Evolutionary conservation across 768 basidiomycete genomes (phyloP), one percentile per base, ranked within the genome.

Genomic region (Naganishia friedmannii): DNA sequence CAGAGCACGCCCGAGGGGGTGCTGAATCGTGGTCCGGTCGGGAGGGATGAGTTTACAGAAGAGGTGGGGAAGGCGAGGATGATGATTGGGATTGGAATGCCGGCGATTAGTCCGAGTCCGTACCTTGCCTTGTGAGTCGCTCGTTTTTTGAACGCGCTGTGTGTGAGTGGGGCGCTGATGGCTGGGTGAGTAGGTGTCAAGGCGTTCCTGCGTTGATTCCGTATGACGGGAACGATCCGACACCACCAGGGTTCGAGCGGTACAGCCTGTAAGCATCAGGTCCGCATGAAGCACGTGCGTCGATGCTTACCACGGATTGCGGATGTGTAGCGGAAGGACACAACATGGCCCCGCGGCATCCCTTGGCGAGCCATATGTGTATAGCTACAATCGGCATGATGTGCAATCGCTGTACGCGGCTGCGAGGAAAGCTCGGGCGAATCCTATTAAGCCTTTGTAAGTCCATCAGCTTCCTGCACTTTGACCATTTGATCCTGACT

Each of bases 161-260:
- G n/a, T 0, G 0, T 42, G 42, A 13, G 42, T 17, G 15, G 7
- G 15, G 42, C 7, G 42, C 42, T 42, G 42, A 42, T 17, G 15
- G 42, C 7, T 42, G 42, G 7, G 15, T 42, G 7, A 37, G 23
- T 53, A 78, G 77, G 60, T 80, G 78, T 68, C 79, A 80, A 72
- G 79, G 75, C 2, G 77, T 76, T 2, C 79, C 79, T 0, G 75
- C 75, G 6, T 72, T 80, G n/a, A 60, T 80, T 7, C 79, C 79
- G 1, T 74, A 76, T 63, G 73, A 75, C 54, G 42, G 65, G 12
- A 53, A 75, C 6, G 57, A 76, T 46, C 53, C 69, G 15, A 53
- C 53, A 13, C 60, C 70, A 34, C 70, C 73, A 15, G 79, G 78
- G 37, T 79, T 76, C 76, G 55, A 72, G 23, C n/a, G 74, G 5